Conservation (phyloP, 2,329 filamentous ascomycete genomes). For the Graphilbum ipis-grandicollis region DNA sequence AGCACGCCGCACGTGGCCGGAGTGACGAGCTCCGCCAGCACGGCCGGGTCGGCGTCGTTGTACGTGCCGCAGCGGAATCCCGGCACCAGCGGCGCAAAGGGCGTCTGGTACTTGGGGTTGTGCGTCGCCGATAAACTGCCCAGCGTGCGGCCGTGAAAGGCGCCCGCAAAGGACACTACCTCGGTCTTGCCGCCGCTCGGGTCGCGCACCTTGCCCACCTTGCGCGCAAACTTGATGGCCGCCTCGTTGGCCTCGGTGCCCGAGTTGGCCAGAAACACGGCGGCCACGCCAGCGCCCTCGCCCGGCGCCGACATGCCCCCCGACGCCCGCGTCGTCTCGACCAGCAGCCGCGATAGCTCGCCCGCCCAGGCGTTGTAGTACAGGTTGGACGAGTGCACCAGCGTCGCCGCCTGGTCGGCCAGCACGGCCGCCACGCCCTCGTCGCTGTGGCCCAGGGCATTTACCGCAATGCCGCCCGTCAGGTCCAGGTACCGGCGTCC, state of each 20-base stretch:
- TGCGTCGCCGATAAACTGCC: conserved; percentile 88
- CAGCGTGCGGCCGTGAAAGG: conserved; percentile 96
- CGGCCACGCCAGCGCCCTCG: too few species aligned
- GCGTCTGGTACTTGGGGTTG: conserved; percentile 93
- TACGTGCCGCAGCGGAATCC: conserved; percentile 76
- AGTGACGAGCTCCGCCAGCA: conserved; percentile 57
- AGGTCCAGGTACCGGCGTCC: conserved; percentile 84
- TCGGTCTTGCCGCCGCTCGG: conserved; percentile 60
- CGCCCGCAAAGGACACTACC: conserved; percentile 76
- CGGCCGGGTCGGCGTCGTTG: conserved; percentile 67
- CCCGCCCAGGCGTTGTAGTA: conserved; percentile 97
- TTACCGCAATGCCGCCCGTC: conserved; percentile 91
- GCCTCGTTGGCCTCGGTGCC: conserved; percentile 96
- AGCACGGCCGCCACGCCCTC: conserved; percentile 58
- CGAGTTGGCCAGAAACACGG: conserved; percentile 90
- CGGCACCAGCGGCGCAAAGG: conserved; percentile 88
- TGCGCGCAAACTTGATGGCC: conserved; percentile 90
- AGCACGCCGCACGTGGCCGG: conserved; percentile 85
- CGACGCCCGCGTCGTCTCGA: conserved; percentile 62
- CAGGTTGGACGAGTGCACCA: conserved; percentile 86
- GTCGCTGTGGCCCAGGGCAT: conserved; percentile 80
- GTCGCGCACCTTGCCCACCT: conserved; percentile 63
- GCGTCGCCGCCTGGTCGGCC: conserved; percentile 44
- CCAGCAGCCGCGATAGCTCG: conserved; percentile 66
- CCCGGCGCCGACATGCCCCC: conserved; percentile 55